phyloP scores from a whole-genome alignment of 1,284 basidiomycete genomes.

The Apiotrichum brassicae region DNA sequence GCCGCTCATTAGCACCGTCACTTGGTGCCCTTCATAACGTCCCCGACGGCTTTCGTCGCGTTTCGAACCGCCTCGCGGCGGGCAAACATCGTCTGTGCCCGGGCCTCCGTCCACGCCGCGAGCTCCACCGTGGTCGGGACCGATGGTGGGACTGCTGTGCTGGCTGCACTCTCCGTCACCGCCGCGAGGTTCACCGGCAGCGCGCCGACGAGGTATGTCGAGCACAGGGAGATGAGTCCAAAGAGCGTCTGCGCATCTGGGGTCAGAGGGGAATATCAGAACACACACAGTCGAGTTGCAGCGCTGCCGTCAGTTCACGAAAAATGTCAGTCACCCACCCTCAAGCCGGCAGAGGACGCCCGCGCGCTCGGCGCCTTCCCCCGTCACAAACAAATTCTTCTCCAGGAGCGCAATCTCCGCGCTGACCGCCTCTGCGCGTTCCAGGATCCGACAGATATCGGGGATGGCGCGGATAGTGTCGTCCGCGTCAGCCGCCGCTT shows the following conservation, averaged over 20 bases:
- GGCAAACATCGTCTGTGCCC: conserved; percentile 14
- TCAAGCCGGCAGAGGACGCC: conserved; percentile 2
- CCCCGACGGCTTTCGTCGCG: conserved; percentile 12
- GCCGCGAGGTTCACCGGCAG: conserved; percentile 13
- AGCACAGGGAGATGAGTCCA: conserved; percentile 13
- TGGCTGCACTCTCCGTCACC: not conserved
- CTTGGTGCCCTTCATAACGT: conserved; percentile 15
- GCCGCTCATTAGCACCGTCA: no score
- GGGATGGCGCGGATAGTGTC: conserved; percentile 12
- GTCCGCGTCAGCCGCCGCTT: conserved; percentile 6
- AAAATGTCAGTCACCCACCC: not conserved
- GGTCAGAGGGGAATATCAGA: not conserved
- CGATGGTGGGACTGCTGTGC: not conserved
- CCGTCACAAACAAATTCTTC: not conserved
- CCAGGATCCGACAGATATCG: conserved; percentile 9
- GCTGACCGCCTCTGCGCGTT: conserved; percentile 12
- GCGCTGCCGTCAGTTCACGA: not conserved
- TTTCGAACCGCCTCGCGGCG: conserved; percentile 13
- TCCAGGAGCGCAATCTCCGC: conserved; percentile 6
- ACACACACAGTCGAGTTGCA: conserved; percentile 18
- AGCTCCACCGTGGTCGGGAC: conserved; percentile 7
- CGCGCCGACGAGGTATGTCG: conserved; percentile 17
- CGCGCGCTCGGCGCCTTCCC: conserved; percentile 1
- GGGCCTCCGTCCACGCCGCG: conserved; percentile 12
- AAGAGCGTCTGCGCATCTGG: conserved; percentile 19